Conservation (phyloP, 768 basidiomycete genomes). For the Suillus occidentalis region DNA sequence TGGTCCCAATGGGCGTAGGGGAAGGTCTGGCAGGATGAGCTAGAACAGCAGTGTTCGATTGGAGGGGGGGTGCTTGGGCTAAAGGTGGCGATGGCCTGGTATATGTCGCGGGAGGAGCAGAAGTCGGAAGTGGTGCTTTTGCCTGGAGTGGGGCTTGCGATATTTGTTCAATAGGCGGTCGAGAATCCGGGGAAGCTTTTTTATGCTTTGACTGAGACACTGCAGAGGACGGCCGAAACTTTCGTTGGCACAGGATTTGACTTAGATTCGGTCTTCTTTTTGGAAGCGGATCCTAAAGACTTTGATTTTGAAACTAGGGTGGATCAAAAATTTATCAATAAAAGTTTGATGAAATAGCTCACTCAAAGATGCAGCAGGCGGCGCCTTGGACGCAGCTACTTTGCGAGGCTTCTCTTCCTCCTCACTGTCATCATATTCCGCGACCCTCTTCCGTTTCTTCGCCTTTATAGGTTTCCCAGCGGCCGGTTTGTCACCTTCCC, state of each 20-base stretch:
- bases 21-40: not conserved
- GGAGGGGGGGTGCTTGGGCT: not conserved
- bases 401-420: constrained; percentile 22
- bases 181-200: not conserved
- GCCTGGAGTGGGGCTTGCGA: not conserved
- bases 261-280: not conserved
- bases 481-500: constrained; percentile 30
- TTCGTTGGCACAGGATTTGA: not conserved
- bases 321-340: not conserved
- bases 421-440: constrained; percentile 20
- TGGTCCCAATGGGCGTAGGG: not conserved
- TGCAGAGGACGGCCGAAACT: not conserved
- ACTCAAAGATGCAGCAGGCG: constrained; percentile 7
- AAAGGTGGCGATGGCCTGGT: not conserved
- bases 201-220: no score
- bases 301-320: constrained; percentile 3
- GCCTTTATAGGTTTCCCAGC: constrained; percentile 14
- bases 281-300: not conserved
- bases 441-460: constrained; percentile 28
- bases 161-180: not conserved
- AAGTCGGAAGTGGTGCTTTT: constrained; percentile 5
- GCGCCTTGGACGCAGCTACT: constrained; percentile 14
- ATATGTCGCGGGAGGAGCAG: not conserved
- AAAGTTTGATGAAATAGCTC: not conserved
- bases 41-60: not conserved